These are phyloP conservation scores for Diaporthe aspalathi DNA, from an alignment of 2,329 filamentous ascomycete species.

Conservation along the genomic window DNA sequence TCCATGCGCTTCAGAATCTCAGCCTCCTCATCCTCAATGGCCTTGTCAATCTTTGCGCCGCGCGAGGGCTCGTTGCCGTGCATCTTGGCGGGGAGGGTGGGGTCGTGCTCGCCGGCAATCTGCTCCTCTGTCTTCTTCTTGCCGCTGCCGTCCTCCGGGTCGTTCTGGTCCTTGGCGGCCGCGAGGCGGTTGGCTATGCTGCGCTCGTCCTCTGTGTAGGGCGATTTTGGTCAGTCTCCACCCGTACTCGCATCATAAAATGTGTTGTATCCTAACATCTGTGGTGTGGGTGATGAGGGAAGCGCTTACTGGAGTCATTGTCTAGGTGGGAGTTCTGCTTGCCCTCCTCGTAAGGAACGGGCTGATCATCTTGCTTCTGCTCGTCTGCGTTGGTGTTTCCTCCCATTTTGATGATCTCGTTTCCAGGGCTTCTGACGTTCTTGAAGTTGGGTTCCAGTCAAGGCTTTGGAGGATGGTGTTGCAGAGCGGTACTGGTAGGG, in stretches of 20 bases:
- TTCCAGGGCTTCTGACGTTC: neutral
- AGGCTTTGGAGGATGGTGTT: neutral
- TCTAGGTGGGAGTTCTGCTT: conserved; percentile 74
- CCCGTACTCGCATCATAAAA: neutral
- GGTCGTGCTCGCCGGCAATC: conserved; percentile 43
- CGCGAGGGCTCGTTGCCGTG: conserved; percentile 80
- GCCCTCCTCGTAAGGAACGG: conserved; percentile 77
- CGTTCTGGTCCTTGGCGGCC: conserved; percentile 53
- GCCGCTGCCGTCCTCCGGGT: conserved; percentile 37
- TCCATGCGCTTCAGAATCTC: conserved; percentile 66
- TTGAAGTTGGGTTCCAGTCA: neutral
- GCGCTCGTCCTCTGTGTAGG: conserved; percentile 73
- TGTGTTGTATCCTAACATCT: neutral
- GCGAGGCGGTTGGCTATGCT: conserved; percentile 78
- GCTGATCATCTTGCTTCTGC: conserved; percentile 55
- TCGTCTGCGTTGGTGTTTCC: conserved; percentile 62
- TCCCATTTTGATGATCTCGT: conserved; percentile 46
- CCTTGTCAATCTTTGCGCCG: conserved; percentile 79
- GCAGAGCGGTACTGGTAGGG: neutral
- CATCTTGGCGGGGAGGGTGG: conserved; percentile 57
- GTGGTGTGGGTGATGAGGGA: neutral
- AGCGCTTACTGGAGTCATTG: conserved; percentile 76
- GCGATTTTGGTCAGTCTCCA: neutral
- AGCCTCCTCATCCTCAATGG: conserved; percentile 76
- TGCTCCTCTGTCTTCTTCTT: conserved; percentile 46